Percentiles rank a stretch among this genome's conserved stretches.
These are phyloP conservation scores for Violaceomyces palustris DNA, from an alignment of 1,284 basidiomycete species.

Conservation along the genomic window DNA sequence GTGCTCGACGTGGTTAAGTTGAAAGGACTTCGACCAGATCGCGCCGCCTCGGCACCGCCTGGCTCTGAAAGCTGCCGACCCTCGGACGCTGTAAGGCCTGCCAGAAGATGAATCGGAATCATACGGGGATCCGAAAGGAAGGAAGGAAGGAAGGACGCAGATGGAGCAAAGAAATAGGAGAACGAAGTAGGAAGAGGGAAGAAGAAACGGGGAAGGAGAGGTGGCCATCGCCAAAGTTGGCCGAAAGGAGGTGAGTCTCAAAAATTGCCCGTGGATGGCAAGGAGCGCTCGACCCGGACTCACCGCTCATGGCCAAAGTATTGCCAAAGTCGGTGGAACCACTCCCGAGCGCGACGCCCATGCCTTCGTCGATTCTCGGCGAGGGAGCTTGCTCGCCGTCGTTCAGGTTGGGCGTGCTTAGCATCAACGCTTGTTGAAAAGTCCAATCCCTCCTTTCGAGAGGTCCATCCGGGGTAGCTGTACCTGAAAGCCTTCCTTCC, in stretches of 20 bases:
- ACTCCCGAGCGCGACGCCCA: conserved; percentile 7
- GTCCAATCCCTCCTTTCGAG: conserved; percentile 3
- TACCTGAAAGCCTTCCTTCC: conserved; percentile 3
- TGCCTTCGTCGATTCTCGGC: conserved; percentile 6
- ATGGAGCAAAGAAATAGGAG: too few species aligned
- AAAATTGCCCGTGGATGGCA: too few species aligned
- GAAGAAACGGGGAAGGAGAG: too few species aligned
- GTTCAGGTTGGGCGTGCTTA: neutral
- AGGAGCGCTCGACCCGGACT: conserved; percentile 7
- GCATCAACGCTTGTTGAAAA: neutral
- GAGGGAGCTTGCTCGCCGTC: conserved; percentile 5
- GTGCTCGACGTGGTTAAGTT: neutral
- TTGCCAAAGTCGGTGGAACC: conserved; percentile 11
- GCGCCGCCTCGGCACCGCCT: neutral
- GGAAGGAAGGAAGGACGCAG: too few species aligned
- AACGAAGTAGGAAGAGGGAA: too few species aligned
- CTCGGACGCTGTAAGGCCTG: too few species aligned
- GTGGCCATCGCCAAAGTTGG: too few species aligned
- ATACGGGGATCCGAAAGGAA: too few species aligned
- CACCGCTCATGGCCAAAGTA: conserved; percentile 5
- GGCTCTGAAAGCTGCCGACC: conserved; percentile 2
- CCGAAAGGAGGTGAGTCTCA: too few species aligned
- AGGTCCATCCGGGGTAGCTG: conserved; percentile 3
- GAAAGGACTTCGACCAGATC: neutral
- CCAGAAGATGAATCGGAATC: too few species aligned